Evolutionary conservation across 345 rosid genomes (phyloP).

Genomic region (Cardiospermum halicacabum): DNA sequence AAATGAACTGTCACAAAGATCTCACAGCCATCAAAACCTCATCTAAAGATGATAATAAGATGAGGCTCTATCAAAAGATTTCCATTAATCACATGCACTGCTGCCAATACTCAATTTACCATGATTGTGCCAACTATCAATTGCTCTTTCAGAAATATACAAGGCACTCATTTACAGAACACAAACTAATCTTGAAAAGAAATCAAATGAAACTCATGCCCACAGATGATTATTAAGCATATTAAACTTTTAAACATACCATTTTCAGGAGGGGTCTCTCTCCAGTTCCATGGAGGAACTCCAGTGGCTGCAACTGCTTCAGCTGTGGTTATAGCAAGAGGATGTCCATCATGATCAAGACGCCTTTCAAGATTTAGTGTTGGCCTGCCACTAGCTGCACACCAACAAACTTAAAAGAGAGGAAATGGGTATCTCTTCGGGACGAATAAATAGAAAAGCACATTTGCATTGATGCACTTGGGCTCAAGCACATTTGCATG

Average conservation of each 20-base stretch:
- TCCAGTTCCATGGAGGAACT: slow-evolving; percentile 99
- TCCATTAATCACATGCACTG: neutral
- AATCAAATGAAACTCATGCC: neutral
- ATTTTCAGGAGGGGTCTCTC: slow-evolving; percentile 87
- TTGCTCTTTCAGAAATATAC: neutral
- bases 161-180: slow-evolving; percentile 10
- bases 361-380: slow-evolving; percentile 92
- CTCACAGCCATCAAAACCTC: slow-evolving; percentile 1
- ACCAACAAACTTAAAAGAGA: slow-evolving; percentile 24
- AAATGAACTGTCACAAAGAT: neutral
- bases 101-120: too few relatives aligned
- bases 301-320: slow-evolving; percentile 82
- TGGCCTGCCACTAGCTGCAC: slow-evolving; percentile 74
- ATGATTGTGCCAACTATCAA: too few relatives aligned
- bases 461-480: neutral
- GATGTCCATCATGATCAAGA: slow-evolving; percentile 92
- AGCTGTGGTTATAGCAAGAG: slow-evolving; percentile 82
- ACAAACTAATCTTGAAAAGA: neutral
- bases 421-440: slow-evolving; percentile 13
- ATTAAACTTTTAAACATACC: slow-evolving; percentile 35
- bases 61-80: neutral
- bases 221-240: neutral
- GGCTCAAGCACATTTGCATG: neutral
- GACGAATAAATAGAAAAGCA: slow-evolving; percentile 12
- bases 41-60: neutral